phyloP scores from a whole-genome alignment of 2,329 filamentous ascomycete species.

The Aphanocladium album region DNA sequence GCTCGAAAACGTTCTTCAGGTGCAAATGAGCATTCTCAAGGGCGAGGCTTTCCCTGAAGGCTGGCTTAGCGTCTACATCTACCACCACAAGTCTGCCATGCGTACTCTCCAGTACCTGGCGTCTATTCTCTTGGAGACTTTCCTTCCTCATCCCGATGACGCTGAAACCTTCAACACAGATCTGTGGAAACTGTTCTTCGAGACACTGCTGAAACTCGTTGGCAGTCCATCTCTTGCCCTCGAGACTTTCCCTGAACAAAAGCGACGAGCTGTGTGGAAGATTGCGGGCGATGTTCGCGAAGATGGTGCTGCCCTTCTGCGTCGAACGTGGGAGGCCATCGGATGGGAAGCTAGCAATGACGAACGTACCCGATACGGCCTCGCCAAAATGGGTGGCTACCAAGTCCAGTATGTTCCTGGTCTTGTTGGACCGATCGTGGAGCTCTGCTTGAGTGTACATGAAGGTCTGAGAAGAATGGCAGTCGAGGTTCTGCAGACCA shows the following conservation, averaged over 20 bases:
- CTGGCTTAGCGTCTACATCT: constrained; percentile 92
- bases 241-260: constrained; percentile 96
- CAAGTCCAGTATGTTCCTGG: constrained; percentile 97
- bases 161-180: constrained; percentile 89
- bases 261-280: constrained; percentile 94
- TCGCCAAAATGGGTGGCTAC: constrained; percentile 87
- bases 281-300: constrained; percentile 95
- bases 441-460: constrained; percentile 91
- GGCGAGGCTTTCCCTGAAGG: constrained; percentile 83
- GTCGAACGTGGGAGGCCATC: constrained; percentile 87
- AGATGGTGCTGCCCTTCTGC: constrained; percentile 78
- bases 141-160: constrained; percentile 84
- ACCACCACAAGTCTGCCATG: constrained; percentile 87
- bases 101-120: constrained; percentile 78
- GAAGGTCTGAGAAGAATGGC: constrained; percentile 85
- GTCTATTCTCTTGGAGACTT: constrained; percentile 72
- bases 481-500: constrained; percentile 89
- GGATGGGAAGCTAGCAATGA: constrained; percentile 89
- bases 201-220: constrained; percentile 80
- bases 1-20: constrained; percentile 71
- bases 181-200: constrained; percentile 91
- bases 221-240: constrained; percentile 83
- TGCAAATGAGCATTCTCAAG: constrained; percentile 82
- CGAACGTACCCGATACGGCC: constrained; percentile 69
- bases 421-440: constrained; percentile 84